These are phyloP conservation scores for Medicago truncatula DNA, from an alignment of 306 rosid species.

Conservation along the genomic window DNA sequence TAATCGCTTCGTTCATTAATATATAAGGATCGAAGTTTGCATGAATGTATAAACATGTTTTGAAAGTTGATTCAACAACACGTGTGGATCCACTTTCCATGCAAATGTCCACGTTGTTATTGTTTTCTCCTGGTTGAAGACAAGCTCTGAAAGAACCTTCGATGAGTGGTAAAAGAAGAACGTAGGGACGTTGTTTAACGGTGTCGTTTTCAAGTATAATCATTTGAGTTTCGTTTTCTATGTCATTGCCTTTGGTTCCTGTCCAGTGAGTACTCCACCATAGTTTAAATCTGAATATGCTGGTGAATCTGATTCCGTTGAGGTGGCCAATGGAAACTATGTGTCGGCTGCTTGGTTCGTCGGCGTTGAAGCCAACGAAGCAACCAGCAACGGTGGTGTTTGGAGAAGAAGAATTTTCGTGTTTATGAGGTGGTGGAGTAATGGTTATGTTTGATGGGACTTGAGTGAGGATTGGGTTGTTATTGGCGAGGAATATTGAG, in stretches of 20 bases:
- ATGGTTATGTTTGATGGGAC: conserved; percentile 59
- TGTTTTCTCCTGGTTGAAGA: conserved; percentile 47
- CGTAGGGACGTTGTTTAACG: conserved; percentile 54
- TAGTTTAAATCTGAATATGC: conserved; percentile 73
- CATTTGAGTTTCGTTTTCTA: conserved; percentile 69
- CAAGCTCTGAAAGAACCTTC: conserved; percentile 67
- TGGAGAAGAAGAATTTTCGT: no score
- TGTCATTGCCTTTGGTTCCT: conserved; percentile 55
- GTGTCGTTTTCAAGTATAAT: conserved; percentile 51
- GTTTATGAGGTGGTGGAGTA: conserved; percentile 44
- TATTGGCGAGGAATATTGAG: conserved; percentile 58
- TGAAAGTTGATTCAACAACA: conserved; percentile 48
- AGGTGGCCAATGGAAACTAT: conserved; percentile 60
- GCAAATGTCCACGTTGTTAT: conserved; percentile 54
- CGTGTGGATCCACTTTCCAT: conserved; percentile 73
- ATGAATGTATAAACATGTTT: conserved; percentile 58
- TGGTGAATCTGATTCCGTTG: conserved; percentile 49
- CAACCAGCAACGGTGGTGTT: conserved; percentile 34
- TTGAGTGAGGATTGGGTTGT: conserved; percentile 58
- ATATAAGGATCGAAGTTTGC: conserved; percentile 52
- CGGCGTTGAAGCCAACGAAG: conserved; percentile 64
- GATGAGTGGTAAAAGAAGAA: conserved; percentile 63
- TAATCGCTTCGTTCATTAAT: conserved; percentile 54
- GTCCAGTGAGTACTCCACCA: conserved; percentile 86
- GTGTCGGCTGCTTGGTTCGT: conserved; percentile 50